A percentile compares a stretch with the other conserved stretches of the same genome.
Conservation (phyloP, 345 rosid genomes). For the Acer yangbiense region DNA sequence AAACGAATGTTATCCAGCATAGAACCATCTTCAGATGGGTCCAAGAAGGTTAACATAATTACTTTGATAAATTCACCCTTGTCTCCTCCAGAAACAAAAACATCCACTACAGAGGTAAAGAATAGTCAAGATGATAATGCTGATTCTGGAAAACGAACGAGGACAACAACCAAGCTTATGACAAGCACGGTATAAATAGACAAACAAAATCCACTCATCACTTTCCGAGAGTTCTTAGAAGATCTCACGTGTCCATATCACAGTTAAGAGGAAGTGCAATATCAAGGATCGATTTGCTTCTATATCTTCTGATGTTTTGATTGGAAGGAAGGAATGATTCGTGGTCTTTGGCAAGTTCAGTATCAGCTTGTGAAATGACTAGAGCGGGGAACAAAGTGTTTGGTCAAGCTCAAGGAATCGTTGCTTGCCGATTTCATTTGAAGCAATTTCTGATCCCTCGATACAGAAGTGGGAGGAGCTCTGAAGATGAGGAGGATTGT, state of each 20-base stretch:
- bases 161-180: slow-evolving; percentile 53
- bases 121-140: slow-evolving; percentile 23
- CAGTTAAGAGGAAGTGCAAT: slow-evolving; percentile 16
- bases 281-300: neutral
- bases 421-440: slow-evolving; percentile 5
- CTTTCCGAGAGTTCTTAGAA: slow-evolving; percentile 8
- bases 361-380: neutral
- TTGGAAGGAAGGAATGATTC: neutral
- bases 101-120: slow-evolving; percentile 32
- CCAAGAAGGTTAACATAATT: slow-evolving; percentile 36
- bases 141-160: slow-evolving; percentile 37
- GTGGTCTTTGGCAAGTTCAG: neutral
- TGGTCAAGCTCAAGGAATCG: neutral
- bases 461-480: slow-evolving; percentile 12
- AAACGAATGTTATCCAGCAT: slow-evolving; percentile 53
- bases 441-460: neutral
- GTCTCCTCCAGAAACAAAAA: slow-evolving; percentile 40
- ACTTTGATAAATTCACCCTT: slow-evolving; percentile 60
- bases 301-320: neutral
- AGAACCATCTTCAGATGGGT: slow-evolving; percentile 53
- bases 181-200: slow-evolving; percentile 47
- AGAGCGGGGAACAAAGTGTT: slow-evolving; percentile 12
- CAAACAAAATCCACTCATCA: slow-evolving; percentile 8
- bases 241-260: slow-evolving; percentile 4
- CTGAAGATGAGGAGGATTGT: slow-evolving; percentile 13